These are phyloP conservation scores for Hypoxylon sp. DNA, from an alignment of 2,329 filamentous ascomycete species.

Conservation along the genomic window DNA sequence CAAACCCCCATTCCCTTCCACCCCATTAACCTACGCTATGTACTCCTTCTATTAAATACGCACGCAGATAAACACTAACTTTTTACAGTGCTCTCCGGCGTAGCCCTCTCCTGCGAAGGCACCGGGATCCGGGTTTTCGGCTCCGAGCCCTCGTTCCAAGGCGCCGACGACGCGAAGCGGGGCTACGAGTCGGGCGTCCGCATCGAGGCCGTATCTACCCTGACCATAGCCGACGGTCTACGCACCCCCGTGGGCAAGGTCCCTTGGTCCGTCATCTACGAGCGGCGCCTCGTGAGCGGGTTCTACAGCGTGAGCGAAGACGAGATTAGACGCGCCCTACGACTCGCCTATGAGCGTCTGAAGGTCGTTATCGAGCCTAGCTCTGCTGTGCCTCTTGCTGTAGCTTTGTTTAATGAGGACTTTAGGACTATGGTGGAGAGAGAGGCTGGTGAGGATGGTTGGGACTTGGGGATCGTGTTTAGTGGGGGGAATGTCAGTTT, in stretches of 20 bases:
- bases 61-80: background rate
- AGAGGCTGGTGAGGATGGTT: slow-evolving; percentile 80
- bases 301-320: slow-evolving; percentile 84
- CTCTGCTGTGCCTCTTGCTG: slow-evolving; percentile 86
- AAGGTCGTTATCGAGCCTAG: slow-evolving; percentile 94
- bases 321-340: slow-evolving; percentile 83
- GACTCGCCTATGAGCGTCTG: slow-evolving; percentile 85
- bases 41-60: background rate
- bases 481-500: slow-evolving; percentile 73
- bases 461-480: slow-evolving; percentile 76
- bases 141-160: slow-evolving; percentile 85
- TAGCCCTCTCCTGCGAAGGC: slow-evolving; percentile 80
- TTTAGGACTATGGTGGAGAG: slow-evolving; percentile 79
- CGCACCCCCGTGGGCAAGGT: slow-evolving; percentile 83
- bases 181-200: slow-evolving; percentile 76
- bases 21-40: too few relatives aligned
- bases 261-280: slow-evolving; percentile 84
- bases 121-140: slow-evolving; percentile 86
- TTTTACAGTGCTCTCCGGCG: slow-evolving; percentile 76
- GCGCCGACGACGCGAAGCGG: slow-evolving; percentile 84
- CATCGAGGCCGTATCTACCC: slow-evolving; percentile 77
- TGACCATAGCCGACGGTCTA: slow-evolving; percentile 91
- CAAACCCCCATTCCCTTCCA: background rate
- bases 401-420: slow-evolving; percentile 86
- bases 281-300: slow-evolving; percentile 76